A percentile compares a stretch with the other conserved stretches of the same genome.
Evolutionary conservation across 2,329 filamentous ascomycete genomes (phyloP).

Genomic region (Emydomyces testavorans): DNA sequence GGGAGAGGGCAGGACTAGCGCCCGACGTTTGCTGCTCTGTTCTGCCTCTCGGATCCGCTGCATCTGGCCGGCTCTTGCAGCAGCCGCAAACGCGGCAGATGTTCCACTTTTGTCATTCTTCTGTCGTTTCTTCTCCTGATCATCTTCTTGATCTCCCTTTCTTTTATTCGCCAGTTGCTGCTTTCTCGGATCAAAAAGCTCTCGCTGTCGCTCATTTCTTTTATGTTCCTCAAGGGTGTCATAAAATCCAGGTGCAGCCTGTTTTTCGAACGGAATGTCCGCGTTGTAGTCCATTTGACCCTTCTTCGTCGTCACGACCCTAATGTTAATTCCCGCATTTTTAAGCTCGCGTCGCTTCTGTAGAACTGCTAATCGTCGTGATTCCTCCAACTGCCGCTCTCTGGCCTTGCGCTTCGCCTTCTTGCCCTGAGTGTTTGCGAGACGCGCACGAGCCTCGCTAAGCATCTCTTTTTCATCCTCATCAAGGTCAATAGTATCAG

Average conservation of each 20-base stretch:
- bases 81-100: conserved; percentile 72
- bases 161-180: conserved; percentile 81
- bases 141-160: conserved; percentile 82
- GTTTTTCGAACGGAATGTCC: conserved; percentile 95
- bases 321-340: conserved; percentile 96
- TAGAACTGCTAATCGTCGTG: conserved; percentile 71
- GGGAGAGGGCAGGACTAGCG: conserved; percentile 71
- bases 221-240: conserved; percentile 75
- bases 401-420: conserved; percentile 97
- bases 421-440: conserved; percentile 97
- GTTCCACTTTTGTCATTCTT: conserved; percentile 77
- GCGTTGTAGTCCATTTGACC: conserved; percentile 99
- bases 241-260: conserved; percentile 77
- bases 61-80: conserved; percentile 84
- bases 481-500: conserved; percentile 94
- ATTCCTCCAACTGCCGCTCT: conserved; percentile 91
- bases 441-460: conserved; percentile 86
- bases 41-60: conserved; percentile 93
- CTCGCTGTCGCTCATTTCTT: conserved; percentile 71
- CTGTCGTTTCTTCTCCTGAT: conserved; percentile 64
- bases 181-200: conserved; percentile 82
- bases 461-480: conserved; percentile 99
- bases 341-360: conserved; percentile 96
- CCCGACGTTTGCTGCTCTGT: conserved; percentile 82
- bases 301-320: conserved; percentile 79